Percentiles rank a stretch among this genome's conserved stretches.
Conservation (phyloP, 2,329 filamentous ascomycete genomes). For the Hirsutella thompsonii region DNA sequence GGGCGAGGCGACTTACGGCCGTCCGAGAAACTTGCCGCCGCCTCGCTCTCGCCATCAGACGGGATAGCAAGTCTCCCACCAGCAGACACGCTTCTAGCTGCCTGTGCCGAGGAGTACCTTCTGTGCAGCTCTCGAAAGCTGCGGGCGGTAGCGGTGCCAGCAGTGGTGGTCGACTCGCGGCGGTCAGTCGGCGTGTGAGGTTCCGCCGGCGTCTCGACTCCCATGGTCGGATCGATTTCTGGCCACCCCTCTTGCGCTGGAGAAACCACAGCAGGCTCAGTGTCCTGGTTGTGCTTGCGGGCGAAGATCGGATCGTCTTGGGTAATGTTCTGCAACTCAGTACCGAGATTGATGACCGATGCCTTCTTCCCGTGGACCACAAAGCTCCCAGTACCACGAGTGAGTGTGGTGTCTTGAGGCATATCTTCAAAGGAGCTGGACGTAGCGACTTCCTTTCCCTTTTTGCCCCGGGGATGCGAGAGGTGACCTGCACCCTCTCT, state of each 20-base stretch:
- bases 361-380: conserved; percentile 97
- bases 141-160: conserved; percentile 52
- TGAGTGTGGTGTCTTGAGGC: conserved; percentile 52
- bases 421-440: conserved; percentile 21
- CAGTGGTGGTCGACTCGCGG: conserved; percentile 49
- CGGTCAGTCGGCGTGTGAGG: conserved; percentile 32
- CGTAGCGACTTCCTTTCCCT: conserved; percentile 47
- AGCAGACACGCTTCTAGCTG: conserved; percentile 25
- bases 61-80: conserved; percentile 31
- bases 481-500: conserved; percentile 62
- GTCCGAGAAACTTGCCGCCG: conserved; percentile 46
- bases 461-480: conserved; percentile 58
- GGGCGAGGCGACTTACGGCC: conserved; percentile 42
- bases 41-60: conserved; percentile 48
- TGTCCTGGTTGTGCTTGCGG: conserved; percentile 37
- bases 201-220: conserved; percentile 30
- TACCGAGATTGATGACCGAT: conserved; percentile 89
- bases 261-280: conserved; percentile 22
- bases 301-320: conserved; percentile 59
- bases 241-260: conserved; percentile 19
- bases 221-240: conserved; percentile 40
- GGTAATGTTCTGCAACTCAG: conserved; percentile 71
- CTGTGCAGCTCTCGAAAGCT: conserved; percentile 52
- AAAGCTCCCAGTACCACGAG: conserved; percentile 76
- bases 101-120: conserved; percentile 42